These are phyloP conservation scores for Piloderma croceum DNA, from an alignment of 768 basidiomycete species.

Conservation along the genomic window DNA sequence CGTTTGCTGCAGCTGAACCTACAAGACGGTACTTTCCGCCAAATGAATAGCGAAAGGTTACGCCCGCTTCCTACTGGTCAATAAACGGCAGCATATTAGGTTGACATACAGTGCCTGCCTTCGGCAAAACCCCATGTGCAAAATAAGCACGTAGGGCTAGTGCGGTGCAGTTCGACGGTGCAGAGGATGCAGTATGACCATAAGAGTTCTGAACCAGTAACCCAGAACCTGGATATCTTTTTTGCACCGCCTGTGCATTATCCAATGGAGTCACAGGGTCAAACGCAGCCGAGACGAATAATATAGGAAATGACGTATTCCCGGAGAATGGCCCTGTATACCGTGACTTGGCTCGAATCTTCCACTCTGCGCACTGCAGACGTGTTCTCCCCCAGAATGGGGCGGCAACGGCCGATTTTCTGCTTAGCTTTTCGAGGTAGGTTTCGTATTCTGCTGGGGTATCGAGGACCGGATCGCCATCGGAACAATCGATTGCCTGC, in stretches of 20 bases:
- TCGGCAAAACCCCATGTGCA: conserved; percentile 34
- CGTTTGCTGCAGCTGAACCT: no score
- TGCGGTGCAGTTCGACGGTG: conserved; percentile 30
- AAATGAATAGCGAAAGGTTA: no score
- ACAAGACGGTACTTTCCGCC: no score
- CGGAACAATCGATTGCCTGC: conserved; percentile 4
- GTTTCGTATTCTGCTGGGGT: conserved; percentile 5
- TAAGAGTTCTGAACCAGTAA: conserved; percentile 12
- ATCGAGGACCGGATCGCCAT: conserved; percentile 2
- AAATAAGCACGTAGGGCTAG: conserved; percentile 36
- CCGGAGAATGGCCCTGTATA: not conserved
- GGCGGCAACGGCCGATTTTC: not conserved
- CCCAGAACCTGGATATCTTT: conserved; percentile 11
- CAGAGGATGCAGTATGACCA: conserved; percentile 30
- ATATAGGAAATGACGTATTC: not conserved
- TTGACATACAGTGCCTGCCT: conserved; percentile 35
- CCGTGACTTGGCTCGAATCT: not conserved
- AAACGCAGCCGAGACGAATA: conserved; percentile 23
- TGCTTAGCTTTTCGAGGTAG: not conserved
- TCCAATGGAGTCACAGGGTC: conserved; percentile 32
- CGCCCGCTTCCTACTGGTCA: no score
- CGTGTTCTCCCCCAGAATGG: not conserved
- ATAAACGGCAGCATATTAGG: conserved; percentile 13
- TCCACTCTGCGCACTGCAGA: not conserved
- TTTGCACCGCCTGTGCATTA: conserved; percentile 1